phyloP scores from a whole-genome alignment of 257 asterid species.

The Vinca minor region DNA sequence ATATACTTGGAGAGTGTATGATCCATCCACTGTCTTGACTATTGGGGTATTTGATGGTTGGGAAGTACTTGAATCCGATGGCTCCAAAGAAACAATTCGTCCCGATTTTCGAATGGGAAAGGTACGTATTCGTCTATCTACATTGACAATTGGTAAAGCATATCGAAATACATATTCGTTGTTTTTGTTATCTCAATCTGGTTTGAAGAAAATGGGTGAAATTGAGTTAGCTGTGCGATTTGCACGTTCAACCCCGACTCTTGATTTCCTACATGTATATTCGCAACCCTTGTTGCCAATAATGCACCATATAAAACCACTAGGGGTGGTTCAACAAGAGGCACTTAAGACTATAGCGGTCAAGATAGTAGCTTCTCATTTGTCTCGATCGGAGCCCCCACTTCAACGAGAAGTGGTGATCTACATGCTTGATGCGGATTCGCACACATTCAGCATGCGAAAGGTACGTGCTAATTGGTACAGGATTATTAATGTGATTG shows the following conservation, averaged over 20 bases:
- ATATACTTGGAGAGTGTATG: conserved; percentile 81
- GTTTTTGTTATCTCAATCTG: conserved; percentile 46
- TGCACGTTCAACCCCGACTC: conserved; percentile 49
- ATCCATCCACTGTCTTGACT: conserved; percentile 74
- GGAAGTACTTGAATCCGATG: conserved; percentile 43
- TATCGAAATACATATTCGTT: conserved; percentile 49
- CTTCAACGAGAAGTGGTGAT: conserved; percentile 65
- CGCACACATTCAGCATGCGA: conserved; percentile 70
- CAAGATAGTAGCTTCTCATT: conserved; percentile 50
- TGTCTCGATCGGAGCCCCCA: conserved; percentile 76
- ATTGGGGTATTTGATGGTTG: conserved; percentile 73
- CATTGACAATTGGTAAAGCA: conserved; percentile 50
- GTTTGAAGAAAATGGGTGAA: conserved; percentile 83
- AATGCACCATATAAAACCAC: conserved; percentile 80
- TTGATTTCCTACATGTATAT: conserved; percentile 65
- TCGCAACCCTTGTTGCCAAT: conserved; percentile 59
- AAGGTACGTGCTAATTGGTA: conserved; percentile 72
- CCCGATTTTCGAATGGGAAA: conserved; percentile 70
- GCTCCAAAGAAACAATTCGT: conserved; percentile 28
- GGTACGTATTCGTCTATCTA: conserved; percentile 70
- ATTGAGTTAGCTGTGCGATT: conserved; percentile 66
- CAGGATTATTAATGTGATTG: conserved; percentile 59
- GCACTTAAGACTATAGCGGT: conserved; percentile 39
- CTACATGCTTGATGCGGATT: conserved; percentile 66
- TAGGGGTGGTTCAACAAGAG: conserved; percentile 65